Conservation (phyloP, 257 asterid species). For the Salvia miltiorrhiza region DNA sequence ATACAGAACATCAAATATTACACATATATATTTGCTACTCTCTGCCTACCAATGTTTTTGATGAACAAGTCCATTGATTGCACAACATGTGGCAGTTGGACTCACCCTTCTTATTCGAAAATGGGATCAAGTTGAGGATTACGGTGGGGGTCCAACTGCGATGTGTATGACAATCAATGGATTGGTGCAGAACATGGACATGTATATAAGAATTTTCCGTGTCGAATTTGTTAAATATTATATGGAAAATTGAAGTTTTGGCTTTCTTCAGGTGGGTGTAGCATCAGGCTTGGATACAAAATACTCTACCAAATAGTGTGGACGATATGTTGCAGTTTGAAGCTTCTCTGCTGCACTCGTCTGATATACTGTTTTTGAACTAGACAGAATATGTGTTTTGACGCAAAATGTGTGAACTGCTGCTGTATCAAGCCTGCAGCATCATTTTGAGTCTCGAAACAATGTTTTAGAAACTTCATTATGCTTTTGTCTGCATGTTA, state of each 20-base stretch:
- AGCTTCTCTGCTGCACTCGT: conserved; percentile 17
- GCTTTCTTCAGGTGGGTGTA: conserved; percentile 31
- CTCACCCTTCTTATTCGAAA: too few relatives aligned
- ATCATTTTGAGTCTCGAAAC: neutral
- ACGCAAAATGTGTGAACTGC: conserved; percentile 13
- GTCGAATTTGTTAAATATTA: neutral
- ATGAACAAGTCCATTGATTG: neutral
- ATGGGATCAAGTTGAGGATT: too few relatives aligned
- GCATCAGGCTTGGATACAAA: conserved; percentile 7
- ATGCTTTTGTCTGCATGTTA: neutral
- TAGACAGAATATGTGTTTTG: neutral
- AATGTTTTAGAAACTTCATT: neutral
- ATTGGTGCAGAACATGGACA: too few relatives aligned
- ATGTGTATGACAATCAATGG: too few relatives aligned
- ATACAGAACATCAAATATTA: neutral
- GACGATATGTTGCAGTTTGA: conserved; percentile 15
- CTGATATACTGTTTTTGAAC: neutral
- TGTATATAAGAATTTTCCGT: too few relatives aligned
- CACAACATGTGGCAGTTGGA: too few relatives aligned
- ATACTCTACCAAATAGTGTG: conserved; percentile 2
- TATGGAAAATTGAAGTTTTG: conserved; percentile 12
- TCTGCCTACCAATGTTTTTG: neutral
- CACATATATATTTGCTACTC: neutral
- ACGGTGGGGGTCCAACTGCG: too few relatives aligned
- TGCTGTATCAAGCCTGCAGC: conserved; percentile 8